Percentiles rank a stretch among this genome's conserved stretches.
Conservation (phyloP, 225 moss, liverwort and hornwort species). For the Polytrichum commune region DNA sequence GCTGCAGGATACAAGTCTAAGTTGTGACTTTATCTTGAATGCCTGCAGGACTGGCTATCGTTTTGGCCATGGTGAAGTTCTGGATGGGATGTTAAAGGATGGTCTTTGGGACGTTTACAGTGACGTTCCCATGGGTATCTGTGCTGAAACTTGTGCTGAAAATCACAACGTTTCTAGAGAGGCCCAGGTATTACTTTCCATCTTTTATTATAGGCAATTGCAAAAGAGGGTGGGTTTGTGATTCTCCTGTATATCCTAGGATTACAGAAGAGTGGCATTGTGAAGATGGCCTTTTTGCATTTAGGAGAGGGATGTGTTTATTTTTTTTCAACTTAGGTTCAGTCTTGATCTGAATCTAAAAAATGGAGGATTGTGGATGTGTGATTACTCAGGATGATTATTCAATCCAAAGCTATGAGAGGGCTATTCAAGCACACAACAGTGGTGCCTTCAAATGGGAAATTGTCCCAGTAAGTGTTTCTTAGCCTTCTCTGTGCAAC, state of each 20-base stretch:
- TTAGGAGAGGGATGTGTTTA: too few species aligned
- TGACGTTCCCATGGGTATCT: constrained; percentile 77
- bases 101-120: constrained; percentile 98
- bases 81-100: constrained; percentile 98
- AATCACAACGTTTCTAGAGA: constrained; percentile 67
- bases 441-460: constrained; percentile 89
- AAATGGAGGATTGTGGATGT: too few species aligned
- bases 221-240: too few species aligned
- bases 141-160: constrained; percentile 85
- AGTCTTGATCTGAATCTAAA: too few species aligned
- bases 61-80: constrained; percentile 88
- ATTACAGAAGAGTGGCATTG: too few species aligned
- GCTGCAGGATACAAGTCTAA: too few species aligned
- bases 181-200: constrained; percentile 51
- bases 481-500: too few species aligned
- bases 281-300: too few species aligned
- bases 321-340: too few species aligned
- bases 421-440: constrained; percentile 79
- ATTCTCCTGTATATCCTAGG: too few species aligned
- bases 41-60: constrained; percentile 74
- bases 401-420: constrained; percentile 81
- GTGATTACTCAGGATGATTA: constrained; percentile 62
- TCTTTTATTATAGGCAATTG: too few species aligned
- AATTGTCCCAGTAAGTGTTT: constrained; percentile 65
- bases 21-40: neutral